These are phyloP conservation scores for Fusarium sororula DNA, from an alignment of 2,329 filamentous ascomycete genomes.

Conservation along the genomic window DNA sequence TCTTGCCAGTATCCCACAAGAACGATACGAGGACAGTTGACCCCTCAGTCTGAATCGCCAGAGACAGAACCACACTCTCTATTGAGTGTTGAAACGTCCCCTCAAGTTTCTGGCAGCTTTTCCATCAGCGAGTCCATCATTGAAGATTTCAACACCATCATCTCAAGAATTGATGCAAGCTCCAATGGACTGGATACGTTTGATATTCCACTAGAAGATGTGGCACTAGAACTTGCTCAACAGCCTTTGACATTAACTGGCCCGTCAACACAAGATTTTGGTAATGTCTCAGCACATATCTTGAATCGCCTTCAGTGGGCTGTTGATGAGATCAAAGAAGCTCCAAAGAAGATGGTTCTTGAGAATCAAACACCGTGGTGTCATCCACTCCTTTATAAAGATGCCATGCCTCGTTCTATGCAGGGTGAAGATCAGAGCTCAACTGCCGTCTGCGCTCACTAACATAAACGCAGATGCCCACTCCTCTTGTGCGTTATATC, in stretches of 20 bases:
- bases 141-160: conserved; percentile 29
- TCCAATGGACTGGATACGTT: conserved; percentile 15
- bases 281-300: conserved; percentile 39
- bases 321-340: conserved; percentile 61
- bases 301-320: conserved; percentile 51
- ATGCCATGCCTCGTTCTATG: conserved; percentile 60
- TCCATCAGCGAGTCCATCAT: neutral
- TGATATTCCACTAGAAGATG: conserved; percentile 25
- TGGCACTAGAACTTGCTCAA: conserved; percentile 31
- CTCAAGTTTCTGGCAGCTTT: neutral
- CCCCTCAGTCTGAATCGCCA: neutral
- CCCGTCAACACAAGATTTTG: conserved; percentile 36
- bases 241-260: conserved; percentile 36
- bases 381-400: conserved; percentile 60
- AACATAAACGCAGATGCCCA: conserved; percentile 55
- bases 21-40: neutral
- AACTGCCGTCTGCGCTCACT: neutral
- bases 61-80: conserved; percentile 12
- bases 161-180: conserved; percentile 25
- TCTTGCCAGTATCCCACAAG: conserved; percentile 57
- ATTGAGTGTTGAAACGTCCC: conserved; percentile 5
- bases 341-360: conserved; percentile 58
- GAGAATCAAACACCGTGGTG: conserved; percentile 63
- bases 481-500: conserved; percentile 62
- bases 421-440: conserved; percentile 52